These are phyloP conservation scores for Danielia reshetovae DNA, from an alignment of 805 yeast species.

Conservation along the genomic window DNA sequence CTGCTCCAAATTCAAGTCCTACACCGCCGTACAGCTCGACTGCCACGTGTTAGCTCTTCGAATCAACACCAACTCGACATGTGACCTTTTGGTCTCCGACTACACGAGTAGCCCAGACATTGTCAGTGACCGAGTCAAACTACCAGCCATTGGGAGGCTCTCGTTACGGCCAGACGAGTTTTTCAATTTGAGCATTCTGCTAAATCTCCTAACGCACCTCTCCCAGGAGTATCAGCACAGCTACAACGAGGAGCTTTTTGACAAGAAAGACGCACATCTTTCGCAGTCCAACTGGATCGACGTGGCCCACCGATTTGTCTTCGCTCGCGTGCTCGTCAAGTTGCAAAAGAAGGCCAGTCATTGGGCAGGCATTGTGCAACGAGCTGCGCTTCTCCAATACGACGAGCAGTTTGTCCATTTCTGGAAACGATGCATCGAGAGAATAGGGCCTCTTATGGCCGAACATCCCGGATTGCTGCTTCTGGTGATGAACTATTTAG, in stretches of 20 bases:
- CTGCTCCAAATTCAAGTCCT: slow-evolving; percentile 1
- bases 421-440: slow-evolving; percentile 1
- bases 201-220: slow-evolving; percentile 2
- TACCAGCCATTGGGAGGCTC: background rate
- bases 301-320: slow-evolving; percentile 6
- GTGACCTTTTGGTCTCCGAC: slow-evolving; percentile 12
- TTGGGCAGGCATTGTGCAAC: slow-evolving; percentile 2
- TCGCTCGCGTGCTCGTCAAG: slow-evolving; percentile 5
- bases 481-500: background rate
- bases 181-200: slow-evolving; percentile 2
- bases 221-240: slow-evolving; percentile 4
- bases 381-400: background rate
- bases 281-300: slow-evolving; percentile 8
- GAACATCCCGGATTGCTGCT: background rate
- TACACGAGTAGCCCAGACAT: slow-evolving; percentile 5
- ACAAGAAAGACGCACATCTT: slow-evolving; percentile 5
- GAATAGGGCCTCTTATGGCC: background rate
- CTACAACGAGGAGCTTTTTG: slow-evolving; percentile 7
- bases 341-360: slow-evolving; percentile 2
- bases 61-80: slow-evolving; percentile 6
- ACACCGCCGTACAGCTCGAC: slow-evolving; percentile 5
- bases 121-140: background rate
- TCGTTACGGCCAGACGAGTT: background rate
- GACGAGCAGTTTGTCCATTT: background rate
- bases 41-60: slow-evolving; percentile 14